Conservation (phyloP, 352 stramenopile species). For the Peronospora tabacina region DNA sequence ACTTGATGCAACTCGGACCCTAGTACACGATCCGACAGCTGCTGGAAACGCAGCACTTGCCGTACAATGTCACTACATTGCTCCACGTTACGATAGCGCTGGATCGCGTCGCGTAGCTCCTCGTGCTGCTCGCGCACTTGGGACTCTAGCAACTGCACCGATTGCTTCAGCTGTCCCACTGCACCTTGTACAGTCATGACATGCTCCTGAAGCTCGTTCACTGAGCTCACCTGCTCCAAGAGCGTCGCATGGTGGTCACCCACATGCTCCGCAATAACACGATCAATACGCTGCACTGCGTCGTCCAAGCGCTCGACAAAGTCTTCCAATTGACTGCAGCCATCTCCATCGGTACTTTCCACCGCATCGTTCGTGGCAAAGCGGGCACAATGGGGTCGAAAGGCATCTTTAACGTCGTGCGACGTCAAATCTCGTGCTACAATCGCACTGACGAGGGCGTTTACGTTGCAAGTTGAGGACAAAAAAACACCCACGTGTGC, state of each 20-base stretch:
- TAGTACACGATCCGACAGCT: constrained; percentile 50
- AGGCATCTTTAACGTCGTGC: constrained; percentile 16
- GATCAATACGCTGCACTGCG: constrained; percentile 62
- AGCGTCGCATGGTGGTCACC: constrained; percentile 64
- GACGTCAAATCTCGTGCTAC: constrained; percentile 57
- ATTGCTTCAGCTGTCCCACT: constrained; percentile 55
- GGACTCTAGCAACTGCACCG: constrained; percentile 50
- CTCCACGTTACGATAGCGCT: constrained; percentile 74
- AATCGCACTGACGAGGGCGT: constrained; percentile 66
- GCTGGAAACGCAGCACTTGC: constrained; percentile 65
- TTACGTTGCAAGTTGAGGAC: constrained; percentile 62
- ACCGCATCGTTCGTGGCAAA: constrained; percentile 13
- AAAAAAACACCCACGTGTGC: constrained; percentile 73
- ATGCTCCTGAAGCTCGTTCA: constrained; percentile 62
- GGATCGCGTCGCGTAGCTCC: constrained; percentile 49
- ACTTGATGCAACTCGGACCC: constrained; percentile 34
- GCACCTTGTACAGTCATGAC: constrained; percentile 51
- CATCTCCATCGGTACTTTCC: constrained; percentile 9
- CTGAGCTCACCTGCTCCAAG: constrained; percentile 64
- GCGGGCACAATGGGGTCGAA: constrained; percentile 15
- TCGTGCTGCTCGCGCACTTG: constrained; percentile 52
- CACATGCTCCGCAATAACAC: constrained; percentile 72
- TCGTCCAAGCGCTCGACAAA: constrained; percentile 66
- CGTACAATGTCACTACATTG: constrained; percentile 65
- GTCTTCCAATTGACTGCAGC: constrained; percentile 56